phyloP scores from a whole-genome alignment of 129 eudicot genomes.

The Heracleum sosnowskyi region DNA sequence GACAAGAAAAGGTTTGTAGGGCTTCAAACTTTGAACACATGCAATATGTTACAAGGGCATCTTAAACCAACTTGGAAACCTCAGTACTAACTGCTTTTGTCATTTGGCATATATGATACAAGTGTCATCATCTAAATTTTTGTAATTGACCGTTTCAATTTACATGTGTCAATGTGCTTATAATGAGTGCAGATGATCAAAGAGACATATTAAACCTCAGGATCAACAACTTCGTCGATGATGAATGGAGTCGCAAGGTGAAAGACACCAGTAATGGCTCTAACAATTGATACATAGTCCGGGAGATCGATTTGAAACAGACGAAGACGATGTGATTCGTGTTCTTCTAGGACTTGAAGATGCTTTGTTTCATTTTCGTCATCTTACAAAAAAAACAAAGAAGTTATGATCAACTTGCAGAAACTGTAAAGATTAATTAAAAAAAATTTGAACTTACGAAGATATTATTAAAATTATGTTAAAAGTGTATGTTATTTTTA shows the following conservation, averaged over 20 bases:
- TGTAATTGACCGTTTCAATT: no score
- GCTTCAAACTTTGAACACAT: no score
- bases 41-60: no score
- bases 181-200: no score
- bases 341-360: constrained; percentile 49
- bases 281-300: constrained; percentile 60
- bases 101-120: no score
- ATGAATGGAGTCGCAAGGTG: constrained; percentile 86
- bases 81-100: no score
- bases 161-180: no score
- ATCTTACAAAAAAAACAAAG: constrained; percentile 21
- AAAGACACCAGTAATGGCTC: constrained; percentile 75
- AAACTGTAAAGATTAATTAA: background rate
- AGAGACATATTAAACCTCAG: constrained; percentile 34
- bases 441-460: constrained; percentile 36
- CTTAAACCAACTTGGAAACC: no score
- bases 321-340: constrained; percentile 49
- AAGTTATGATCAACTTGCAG: background rate
- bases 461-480: no score
- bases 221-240: constrained; percentile 62
- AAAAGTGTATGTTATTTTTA: no score
- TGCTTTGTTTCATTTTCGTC: constrained; percentile 89
- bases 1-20: no score
- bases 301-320: constrained; percentile 80
- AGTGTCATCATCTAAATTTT: no score